Evolutionary conservation across 257 asterid genomes (phyloP).

Genomic region (Scutellaria baicalensis): DNA sequence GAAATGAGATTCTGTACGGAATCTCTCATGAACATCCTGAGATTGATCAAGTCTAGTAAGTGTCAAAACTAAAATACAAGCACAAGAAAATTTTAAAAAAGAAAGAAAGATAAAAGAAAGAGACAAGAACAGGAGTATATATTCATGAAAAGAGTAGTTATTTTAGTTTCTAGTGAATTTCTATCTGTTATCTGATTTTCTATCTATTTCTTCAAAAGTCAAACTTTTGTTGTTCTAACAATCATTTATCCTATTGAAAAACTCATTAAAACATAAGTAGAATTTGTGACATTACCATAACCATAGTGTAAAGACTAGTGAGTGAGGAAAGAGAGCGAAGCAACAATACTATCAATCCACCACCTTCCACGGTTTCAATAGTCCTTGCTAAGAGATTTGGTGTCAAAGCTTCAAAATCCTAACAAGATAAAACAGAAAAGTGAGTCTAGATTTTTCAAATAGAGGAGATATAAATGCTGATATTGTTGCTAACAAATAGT

Average conservation of each 20-base stretch:
- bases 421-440: neutral
- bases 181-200: neutral
- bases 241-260: neutral
- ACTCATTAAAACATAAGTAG: conserved; percentile 6
- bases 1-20: conserved; percentile 88
- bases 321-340: conserved; percentile 86
- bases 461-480: neutral
- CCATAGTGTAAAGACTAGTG: conserved; percentile 87
- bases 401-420: conserved; percentile 98
- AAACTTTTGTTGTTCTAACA: neutral
- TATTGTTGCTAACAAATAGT: neutral
- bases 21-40: conserved; percentile 97
- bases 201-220: neutral
- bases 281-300: conserved; percentile 51
- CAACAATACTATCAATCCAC: conserved; percentile 86
- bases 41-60: conserved; percentile 24
- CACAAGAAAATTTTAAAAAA: neutral
- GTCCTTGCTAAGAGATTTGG: conserved; percentile 99
- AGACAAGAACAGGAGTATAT: neutral
- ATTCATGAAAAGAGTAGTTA: neutral
- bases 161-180: neutral
- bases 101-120: neutral
- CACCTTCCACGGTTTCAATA: conserved; percentile 98
- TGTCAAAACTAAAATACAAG: neutral
- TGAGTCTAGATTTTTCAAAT: neutral